Evolutionary conservation across 2,329 filamentous ascomycete genomes (phyloP).

Genomic region (Rachicladosporium sp.): DNA sequence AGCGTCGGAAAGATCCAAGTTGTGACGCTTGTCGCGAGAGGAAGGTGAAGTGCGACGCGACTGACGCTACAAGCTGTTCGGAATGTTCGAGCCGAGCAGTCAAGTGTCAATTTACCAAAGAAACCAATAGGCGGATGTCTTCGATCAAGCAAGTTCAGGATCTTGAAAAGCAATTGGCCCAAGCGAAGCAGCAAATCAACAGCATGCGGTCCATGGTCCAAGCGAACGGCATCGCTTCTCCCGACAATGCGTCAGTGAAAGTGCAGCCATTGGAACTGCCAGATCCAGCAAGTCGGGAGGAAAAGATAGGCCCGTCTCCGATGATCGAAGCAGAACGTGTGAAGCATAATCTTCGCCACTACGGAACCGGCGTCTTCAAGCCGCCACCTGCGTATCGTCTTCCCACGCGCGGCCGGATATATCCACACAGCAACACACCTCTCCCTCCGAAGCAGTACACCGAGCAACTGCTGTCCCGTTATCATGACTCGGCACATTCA

Average conservation of each 20-base stretch:
- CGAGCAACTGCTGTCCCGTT: conserved; percentile 62
- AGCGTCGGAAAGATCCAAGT: conserved; percentile 89
- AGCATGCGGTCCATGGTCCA: conserved; percentile 50
- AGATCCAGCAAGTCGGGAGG: conserved; percentile 35
- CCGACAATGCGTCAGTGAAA: conserved; percentile 21
- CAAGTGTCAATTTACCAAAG: conserved; percentile 97
- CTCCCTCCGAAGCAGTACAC: conserved; percentile 58
- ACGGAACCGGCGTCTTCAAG: conserved; percentile 69
- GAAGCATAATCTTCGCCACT: conserved; percentile 57
- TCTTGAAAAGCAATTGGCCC: conserved; percentile 78
- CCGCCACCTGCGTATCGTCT: conserved; percentile 57
- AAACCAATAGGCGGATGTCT: conserved; percentile 96
- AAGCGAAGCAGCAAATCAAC: conserved; percentile 65
- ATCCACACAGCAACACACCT: conserved; percentile 34
- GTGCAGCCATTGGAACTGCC: conserved; percentile 22
- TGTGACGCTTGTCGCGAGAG: conserved; percentile 91
- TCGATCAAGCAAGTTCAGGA: conserved; percentile 99
- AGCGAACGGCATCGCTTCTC: conserved; percentile 34
- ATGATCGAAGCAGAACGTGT: conserved; percentile 60
- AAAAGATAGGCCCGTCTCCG: conserved; percentile 47
- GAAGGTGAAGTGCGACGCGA: conserved; percentile 81
- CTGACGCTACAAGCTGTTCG: conserved; percentile 89
- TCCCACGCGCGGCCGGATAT: conserved; percentile 32
- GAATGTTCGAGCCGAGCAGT: conserved; percentile 95
- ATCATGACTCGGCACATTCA: conserved; percentile 63